Base-by-base conservation (phyloP, 768 basidiomycete genomes). In the Boletus rubroflammeus region DNA sequence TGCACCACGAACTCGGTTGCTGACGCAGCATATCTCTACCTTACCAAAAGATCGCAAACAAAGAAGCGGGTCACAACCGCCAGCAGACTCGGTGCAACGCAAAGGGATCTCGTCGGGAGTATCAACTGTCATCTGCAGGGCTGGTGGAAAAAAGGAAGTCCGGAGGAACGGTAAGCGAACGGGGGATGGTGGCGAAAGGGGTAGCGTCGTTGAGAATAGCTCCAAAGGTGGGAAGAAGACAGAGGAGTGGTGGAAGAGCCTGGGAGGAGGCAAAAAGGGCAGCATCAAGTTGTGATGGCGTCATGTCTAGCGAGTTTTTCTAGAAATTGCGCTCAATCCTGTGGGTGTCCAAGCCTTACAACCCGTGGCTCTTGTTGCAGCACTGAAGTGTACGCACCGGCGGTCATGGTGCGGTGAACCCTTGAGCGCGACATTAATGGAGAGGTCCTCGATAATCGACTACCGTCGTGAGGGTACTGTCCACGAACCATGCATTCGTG, bases 91-190 rank as follows among this genome's bases (percentile, higher is more conserved):
- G 15, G 13, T 19, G 13, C 23, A 44, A 15, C 72, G 78, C 56
- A 85, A 83, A 56, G 83, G 84, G 7, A 73, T 88, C 15, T 86
- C 84, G 54, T 86, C 83, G 0, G 84, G 85, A 3, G 63, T 85
- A 46, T 79, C 79, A 14, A 83, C 78, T 0, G 67, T 85, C 28
- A 70, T 79, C 7, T 74, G 70, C 47, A 73, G 69, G 32, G 58
- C 48, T 0, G 42, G 40, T 34, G 58, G 56, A 26, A 21, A 5
- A 32, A 57, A 57, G 31, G 53, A 59, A 52, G 31, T 63, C 8
- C 50, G 15, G n/a, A 51, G 43, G 48, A 57, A 53, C 50, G 51
- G 55, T 38, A 5, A 6, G 36, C 46, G 19, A 28, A 25, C 3
- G 1, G 3, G 23, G 25, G 35, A 34, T 23, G 19, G 19, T 2